Evolutionary conservation across 208 protist genomes (phyloP).

Genomic region (Trypanosoma caninum): DNA sequence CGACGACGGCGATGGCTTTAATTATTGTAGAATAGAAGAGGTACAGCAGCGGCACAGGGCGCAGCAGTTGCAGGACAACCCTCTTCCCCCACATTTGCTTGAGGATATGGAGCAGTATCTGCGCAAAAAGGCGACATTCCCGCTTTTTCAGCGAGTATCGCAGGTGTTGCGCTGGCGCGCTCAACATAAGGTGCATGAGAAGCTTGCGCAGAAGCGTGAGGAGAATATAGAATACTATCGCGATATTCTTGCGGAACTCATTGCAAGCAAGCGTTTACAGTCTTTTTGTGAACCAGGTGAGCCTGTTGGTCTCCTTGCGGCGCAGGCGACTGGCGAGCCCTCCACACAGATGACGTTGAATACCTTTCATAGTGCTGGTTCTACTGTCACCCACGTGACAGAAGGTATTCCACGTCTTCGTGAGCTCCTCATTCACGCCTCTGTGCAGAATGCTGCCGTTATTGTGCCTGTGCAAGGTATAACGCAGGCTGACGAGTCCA

Average conservation of each 20-base stretch:
- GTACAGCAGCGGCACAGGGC: constrained; percentile 31
- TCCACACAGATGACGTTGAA: constrained; percentile 99
- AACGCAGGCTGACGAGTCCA: constrained; percentile 49
- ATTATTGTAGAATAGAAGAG: not conserved
- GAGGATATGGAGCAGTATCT: constrained; percentile 50
- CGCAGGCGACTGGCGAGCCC: constrained; percentile 98
- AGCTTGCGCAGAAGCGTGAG: constrained; percentile 56
- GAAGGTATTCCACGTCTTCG: constrained; percentile 99
- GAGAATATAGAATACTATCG: constrained; percentile 59
- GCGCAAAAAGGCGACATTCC: constrained; percentile 50
- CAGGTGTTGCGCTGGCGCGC: constrained; percentile 71
- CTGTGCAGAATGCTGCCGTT: constrained; percentile 80
- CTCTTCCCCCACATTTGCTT: constrained; percentile 49
- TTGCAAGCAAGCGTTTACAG: constrained; percentile 43
- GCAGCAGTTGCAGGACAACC: constrained; percentile 34
- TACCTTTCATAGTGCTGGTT: constrained; percentile 99
- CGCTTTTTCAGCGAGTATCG: constrained; percentile 71
- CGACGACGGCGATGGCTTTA: constrained; percentile 2
- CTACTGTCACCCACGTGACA: constrained; percentile 99
- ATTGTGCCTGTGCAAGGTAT: constrained; percentile 83
- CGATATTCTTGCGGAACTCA: constrained; percentile 58
- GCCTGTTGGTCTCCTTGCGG: constrained; percentile 96
- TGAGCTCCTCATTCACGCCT: constrained; percentile 98
- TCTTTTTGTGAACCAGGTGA: constrained; percentile 93
- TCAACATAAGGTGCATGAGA: constrained; percentile 40